phyloP scores from a whole-genome alignment of 768 basidiomycete genomes.

The Auricularia auricula-judae region DNA sequence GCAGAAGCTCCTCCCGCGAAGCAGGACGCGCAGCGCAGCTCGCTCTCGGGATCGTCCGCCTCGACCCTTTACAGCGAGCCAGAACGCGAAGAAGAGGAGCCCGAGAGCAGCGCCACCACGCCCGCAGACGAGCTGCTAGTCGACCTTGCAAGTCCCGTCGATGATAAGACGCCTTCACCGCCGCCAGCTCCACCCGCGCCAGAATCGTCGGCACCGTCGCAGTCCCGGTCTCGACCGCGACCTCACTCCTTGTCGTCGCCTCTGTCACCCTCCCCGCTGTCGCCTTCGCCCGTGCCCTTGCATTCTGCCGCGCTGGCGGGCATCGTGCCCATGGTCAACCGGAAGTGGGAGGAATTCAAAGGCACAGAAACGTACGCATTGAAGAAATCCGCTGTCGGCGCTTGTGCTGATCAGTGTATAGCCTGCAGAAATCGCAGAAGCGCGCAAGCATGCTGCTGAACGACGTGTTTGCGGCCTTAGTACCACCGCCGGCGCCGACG shows the following conservation, averaged over 20 bases:
- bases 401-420: conserved; percentile 1
- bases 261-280: not conserved
- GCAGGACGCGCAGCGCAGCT: not conserved
- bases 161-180: not conserved
- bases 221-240: not conserved
- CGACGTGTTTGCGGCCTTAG: conserved; percentile 8
- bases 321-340: conserved; percentile 8
- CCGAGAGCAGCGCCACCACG: not conserved
- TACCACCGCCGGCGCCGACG: conserved; percentile 1
- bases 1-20: not conserved
- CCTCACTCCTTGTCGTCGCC: too few relatives aligned
- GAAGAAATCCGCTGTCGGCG: not conserved
- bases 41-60: not conserved
- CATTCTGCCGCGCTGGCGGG: not conserved
- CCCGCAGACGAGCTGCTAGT: not conserved
- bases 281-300: not conserved
- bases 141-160: not conserved
- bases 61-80: not conserved
- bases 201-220: not conserved
- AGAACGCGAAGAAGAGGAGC: not conserved
- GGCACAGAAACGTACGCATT: conserved; percentile 11
- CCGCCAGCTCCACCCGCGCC: not conserved
- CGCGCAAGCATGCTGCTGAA: conserved; percentile 12
- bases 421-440: conserved; percentile 12
- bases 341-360: conserved; percentile 14